Percentiles rank a stretch among this genome's conserved stretches.
Evolutionary conservation across 2,329 filamentous ascomycete genomes (phyloP).

Genomic region (Colletotrichum tofieldiae): DNA sequence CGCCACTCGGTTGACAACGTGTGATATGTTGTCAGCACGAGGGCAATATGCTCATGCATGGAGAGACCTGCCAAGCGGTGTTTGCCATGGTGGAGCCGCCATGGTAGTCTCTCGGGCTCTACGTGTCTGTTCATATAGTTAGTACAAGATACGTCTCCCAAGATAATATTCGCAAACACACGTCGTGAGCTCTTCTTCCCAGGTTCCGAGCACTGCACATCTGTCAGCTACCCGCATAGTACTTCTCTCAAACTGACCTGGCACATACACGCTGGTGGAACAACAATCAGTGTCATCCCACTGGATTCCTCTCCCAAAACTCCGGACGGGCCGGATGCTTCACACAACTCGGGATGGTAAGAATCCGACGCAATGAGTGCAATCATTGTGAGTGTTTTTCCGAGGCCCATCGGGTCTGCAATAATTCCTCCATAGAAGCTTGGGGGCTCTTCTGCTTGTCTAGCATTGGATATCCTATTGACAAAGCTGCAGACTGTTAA

Average conservation of each 20-base stretch:
- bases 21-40: constrained; percentile 61
- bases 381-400: constrained; percentile 63
- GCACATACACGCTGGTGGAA: constrained; percentile 53
- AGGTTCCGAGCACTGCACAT: constrained; percentile 55
- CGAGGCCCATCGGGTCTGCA: constrained; percentile 63
- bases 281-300: constrained; percentile 53
- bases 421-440: constrained; percentile 61
- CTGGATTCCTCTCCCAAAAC: constrained; percentile 3
- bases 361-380: constrained; percentile 55
- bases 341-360: neutral
- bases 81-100: constrained; percentile 51
- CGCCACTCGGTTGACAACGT: constrained; percentile 57
- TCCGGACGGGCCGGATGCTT: neutral
- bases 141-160: too few species aligned
- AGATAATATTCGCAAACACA: too few species aligned
- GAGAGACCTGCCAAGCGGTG: constrained; percentile 31
- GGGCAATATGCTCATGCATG: neutral
- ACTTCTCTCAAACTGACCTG: too few species aligned
- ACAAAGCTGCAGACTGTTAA: constrained; percentile 50
- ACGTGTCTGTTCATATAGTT: constrained; percentile 46
- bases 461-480: constrained; percentile 51
- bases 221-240: constrained; percentile 38
- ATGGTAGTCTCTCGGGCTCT: constrained; percentile 43
- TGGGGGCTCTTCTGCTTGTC: constrained; percentile 51
- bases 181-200: constrained; percentile 54